Base-by-base conservation (phyloP, 2,329 filamentous ascomycete species). In the Calonectria hongkongensis region DNA sequence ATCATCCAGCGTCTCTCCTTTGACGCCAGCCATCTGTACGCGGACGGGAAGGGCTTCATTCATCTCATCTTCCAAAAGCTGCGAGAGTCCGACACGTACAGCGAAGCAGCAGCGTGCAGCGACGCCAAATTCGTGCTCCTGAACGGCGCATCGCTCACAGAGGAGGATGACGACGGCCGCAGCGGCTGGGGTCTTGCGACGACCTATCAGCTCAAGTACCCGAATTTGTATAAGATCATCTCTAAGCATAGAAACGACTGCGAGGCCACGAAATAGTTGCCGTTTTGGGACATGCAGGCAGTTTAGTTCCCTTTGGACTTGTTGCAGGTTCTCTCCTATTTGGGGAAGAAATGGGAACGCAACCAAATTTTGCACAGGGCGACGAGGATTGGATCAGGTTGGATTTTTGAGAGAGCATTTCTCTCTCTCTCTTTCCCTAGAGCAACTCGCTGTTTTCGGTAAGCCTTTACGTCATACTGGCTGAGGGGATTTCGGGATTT, bases 41-140 rank as follows among this genome's bases (percentile, higher is more conserved):
- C 13, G 28, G 41, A 9, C 16, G 39, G 47, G 15, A 63, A 33
- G 28, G 27, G 58, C 12, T 47, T 27, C 8, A 25, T 63, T 30
- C 58, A 63, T 3, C 58, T 63, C 18, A 33, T 63, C 25, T 43
- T 63, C 4, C 21, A 63, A 16, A 63, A 63, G 58, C 3, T 63
- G 27, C 58, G 39, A 25, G 4, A 25, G 2, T 63, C 39, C 25
- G 3, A 6, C 9, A 47, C 58, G 25, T 45, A 63, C 12, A 25
- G 58, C 18, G 41, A 63, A 63, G 33, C 9, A 8, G 18, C 39
- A 27, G 58, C 58, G 27, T 27, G n/a, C n/a, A 13, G 39, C 2
- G 54, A 60, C 25, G 54, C 15, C 36, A 60, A 12, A 10, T 25
- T 41, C 54, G 21, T 60, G 5, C 54, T 60, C 54, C 21, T 15